Conservation (phyloP, 2,329 filamentous ascomycete genomes). For the Biscogniauxia marginata region DNA sequence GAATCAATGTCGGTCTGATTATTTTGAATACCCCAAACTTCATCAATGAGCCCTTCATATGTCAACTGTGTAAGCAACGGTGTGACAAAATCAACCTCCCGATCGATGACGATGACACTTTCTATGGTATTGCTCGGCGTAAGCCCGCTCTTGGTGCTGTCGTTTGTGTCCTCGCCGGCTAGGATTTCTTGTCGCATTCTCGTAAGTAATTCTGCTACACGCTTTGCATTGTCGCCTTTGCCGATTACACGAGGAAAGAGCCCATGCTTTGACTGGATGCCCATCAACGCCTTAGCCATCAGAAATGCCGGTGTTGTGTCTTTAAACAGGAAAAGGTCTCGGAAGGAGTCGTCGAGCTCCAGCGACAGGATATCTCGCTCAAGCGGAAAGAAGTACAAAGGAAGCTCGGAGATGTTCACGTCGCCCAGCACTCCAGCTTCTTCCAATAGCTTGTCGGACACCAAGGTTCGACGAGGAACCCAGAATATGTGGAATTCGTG, state of each 20-base stretch:
- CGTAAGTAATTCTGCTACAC: slow-evolving; percentile 79
- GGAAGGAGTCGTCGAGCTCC: slow-evolving; percentile 83
- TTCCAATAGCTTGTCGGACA: slow-evolving; percentile 89
- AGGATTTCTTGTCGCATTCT: slow-evolving; percentile 89
- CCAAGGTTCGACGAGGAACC: slow-evolving; percentile 86
- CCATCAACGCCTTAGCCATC: slow-evolving; percentile 89
- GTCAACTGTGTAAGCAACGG: slow-evolving; percentile 91
- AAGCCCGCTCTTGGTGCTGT: slow-evolving; percentile 62
- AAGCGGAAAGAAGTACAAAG: slow-evolving; percentile 85
- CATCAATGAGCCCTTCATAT: slow-evolving; percentile 94
- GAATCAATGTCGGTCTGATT: slow-evolving; percentile 93
- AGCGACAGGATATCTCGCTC: slow-evolving; percentile 90
- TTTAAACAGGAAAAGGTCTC: slow-evolving; percentile 84
- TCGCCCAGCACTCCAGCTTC: slow-evolving; percentile 92
- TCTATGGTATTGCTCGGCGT: slow-evolving; percentile 86
- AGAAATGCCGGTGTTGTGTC: slow-evolving; percentile 90
- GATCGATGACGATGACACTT: slow-evolving; percentile 90
- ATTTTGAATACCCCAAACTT: slow-evolving; percentile 86
- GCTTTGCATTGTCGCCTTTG: slow-evolving; percentile 92
- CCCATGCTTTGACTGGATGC: slow-evolving; percentile 85
- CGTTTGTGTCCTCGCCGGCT: slow-evolving; percentile 71
- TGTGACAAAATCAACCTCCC: slow-evolving; percentile 91
- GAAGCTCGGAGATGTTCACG: slow-evolving; percentile 82
- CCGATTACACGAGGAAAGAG: slow-evolving; percentile 93
- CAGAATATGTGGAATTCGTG: slow-evolving; percentile 98